phyloP scores from a whole-genome alignment of 2,329 filamentous ascomycete genomes.

The Rasamsonia emersonii region DNA sequence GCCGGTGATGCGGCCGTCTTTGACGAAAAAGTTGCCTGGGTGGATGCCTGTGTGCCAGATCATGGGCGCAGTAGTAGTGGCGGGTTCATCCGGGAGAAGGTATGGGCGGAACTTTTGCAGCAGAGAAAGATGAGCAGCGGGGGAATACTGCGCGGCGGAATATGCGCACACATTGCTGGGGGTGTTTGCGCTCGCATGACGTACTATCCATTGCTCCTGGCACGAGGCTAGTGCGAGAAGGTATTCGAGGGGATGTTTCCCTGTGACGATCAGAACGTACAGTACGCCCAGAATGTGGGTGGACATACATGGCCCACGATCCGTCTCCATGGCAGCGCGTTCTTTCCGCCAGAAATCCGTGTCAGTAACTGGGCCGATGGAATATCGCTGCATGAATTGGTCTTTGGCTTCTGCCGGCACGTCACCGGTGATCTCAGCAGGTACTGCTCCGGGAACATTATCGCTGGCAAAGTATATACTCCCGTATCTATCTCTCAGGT shows the following conservation, averaged over 20 bases:
- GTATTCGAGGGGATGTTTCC: constrained; percentile 24
- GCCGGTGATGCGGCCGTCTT: constrained; percentile 22
- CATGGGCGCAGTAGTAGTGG: constrained; percentile 18
- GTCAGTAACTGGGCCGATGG: constrained; percentile 28
- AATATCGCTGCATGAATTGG: too few relatives aligned
- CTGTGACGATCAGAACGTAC: constrained; percentile 12
- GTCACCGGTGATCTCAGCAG: constrained; percentile 17
- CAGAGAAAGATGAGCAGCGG: constrained; percentile 22
- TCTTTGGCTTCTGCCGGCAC: constrained; percentile 21
- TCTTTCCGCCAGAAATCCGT: constrained; percentile 27
- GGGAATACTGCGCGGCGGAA: constrained; percentile 20
- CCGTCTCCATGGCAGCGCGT: constrained; percentile 23
- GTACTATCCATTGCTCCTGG: constrained; percentile 26
- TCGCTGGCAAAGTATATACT: constrained; percentile 28
- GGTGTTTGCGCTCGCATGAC: constrained; percentile 16
- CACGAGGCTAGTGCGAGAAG: constrained; percentile 20
- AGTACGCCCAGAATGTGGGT: too few relatives aligned
- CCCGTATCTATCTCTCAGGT: constrained; percentile 28
- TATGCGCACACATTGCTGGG: constrained; percentile 13
- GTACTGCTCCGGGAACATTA: constrained; percentile 20
- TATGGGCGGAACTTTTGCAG: constrained; percentile 14
- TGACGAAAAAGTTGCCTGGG: constrained; percentile 31
- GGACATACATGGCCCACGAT: constrained; percentile 32
- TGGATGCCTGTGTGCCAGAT: constrained; percentile 35
- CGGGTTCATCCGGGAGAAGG: too few relatives aligned